Evolutionary conservation across 1,284 basidiomycete genomes (phyloP).

Genomic region (Psilocybe mexicana): DNA sequence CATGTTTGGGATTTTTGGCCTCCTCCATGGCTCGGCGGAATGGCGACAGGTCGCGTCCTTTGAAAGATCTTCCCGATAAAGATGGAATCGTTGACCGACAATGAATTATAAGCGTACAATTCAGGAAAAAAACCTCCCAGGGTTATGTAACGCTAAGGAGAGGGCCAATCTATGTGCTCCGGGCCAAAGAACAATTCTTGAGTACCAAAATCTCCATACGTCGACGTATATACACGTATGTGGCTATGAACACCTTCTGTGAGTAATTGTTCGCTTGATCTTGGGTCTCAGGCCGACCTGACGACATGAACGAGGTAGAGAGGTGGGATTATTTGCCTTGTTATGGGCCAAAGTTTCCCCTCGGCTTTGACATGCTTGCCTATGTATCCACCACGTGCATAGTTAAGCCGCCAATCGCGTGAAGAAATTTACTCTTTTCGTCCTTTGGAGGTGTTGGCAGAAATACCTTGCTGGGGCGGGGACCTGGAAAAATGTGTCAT

Average conservation of each 20-base stretch:
- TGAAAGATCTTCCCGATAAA: slow-evolving; percentile 39
- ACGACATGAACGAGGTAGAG: slow-evolving; percentile 3
- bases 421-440: slow-evolving; percentile 35
- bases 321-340: slow-evolving; percentile 19
- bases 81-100: slow-evolving; percentile 14
- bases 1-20: slow-evolving; percentile 32
- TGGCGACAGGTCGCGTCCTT: slow-evolving; percentile 21
- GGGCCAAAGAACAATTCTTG: slow-evolving; percentile 12
- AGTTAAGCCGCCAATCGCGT: slow-evolving; percentile 36
- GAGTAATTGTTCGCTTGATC: slow-evolving; percentile 13
- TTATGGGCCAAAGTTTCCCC: slow-evolving; percentile 9
- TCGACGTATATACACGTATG: slow-evolving; percentile 19
- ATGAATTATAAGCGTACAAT: slow-evolving; percentile 10
- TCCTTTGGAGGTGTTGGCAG: slow-evolving; percentile 11
- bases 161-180: slow-evolving; percentile 3
- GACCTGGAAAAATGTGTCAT: not conserved
- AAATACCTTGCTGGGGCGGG: not conserved
- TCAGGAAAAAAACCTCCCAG: slow-evolving; percentile 20
- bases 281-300: slow-evolving; percentile 7
- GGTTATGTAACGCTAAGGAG: slow-evolving; percentile 17
- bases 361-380: not conserved
- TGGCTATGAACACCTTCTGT: slow-evolving; percentile 15
- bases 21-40: slow-evolving; percentile 32
- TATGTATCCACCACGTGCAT: slow-evolving; percentile 27
- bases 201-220: slow-evolving; percentile 20